Evolutionary conservation across 2,329 filamentous ascomycete genomes (phyloP).

Genomic region (Fusarium cyanostomum): DNA sequence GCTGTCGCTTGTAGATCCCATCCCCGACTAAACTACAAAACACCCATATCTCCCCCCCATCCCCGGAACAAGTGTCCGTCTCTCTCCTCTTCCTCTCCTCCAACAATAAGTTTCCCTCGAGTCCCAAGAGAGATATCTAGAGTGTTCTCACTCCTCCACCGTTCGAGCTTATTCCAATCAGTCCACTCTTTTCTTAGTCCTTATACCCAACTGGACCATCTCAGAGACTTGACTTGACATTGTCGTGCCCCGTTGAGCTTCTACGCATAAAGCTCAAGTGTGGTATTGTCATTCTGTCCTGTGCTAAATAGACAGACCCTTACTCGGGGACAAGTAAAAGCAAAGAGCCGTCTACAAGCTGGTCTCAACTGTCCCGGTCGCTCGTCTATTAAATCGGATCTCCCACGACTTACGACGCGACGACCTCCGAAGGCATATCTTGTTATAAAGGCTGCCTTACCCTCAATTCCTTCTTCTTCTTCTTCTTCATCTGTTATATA

Average conservation of each 20-base stretch:
- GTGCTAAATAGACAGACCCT: constrained; percentile 22
- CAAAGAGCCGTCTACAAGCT: constrained; percentile 19
- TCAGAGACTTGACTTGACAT: constrained; percentile 7
- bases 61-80: constrained; percentile 20
- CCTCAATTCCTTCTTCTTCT: background rate
- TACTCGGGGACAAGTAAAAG: constrained; percentile 16
- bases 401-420: constrained; percentile 7
- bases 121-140: constrained; percentile 12
- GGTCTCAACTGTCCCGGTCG: constrained; percentile 20
- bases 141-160: constrained; percentile 4
- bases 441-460: constrained; percentile 2
- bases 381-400: constrained; percentile 17
- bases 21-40: constrained; percentile 41
- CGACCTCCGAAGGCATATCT: constrained; percentile 12
- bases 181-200: constrained; percentile 10
- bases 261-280: constrained; percentile 6
- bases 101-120: constrained; percentile 24
- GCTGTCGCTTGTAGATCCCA: constrained; percentile 35
- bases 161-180: constrained; percentile 3
- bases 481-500: constrained; percentile 13
- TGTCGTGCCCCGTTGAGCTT: background rate
- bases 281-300: constrained; percentile 2
- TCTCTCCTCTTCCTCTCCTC: constrained; percentile 27
- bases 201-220: background rate
- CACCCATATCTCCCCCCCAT: constrained; percentile 36